Evolutionary conservation across 2,329 filamentous ascomycete genomes (phyloP).

Genomic region (Exophiala bonariae): DNA sequence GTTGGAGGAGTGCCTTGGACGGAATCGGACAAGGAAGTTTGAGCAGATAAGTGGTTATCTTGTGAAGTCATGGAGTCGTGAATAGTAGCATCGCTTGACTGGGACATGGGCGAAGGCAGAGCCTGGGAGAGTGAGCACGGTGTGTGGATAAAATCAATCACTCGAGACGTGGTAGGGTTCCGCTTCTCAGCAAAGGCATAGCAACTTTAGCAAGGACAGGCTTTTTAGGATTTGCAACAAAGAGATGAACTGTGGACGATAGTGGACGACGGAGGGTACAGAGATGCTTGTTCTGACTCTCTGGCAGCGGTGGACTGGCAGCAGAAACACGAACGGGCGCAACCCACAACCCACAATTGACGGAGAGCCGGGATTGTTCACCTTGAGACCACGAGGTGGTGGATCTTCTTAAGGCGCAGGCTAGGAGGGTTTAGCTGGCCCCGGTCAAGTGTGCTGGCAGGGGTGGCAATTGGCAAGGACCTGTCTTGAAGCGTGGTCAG

Average conservation of each 20-base stretch:
- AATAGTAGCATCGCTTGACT: slow-evolving; percentile 19
- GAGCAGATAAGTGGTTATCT: slow-evolving; percentile 14
- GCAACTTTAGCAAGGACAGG: slow-evolving; percentile 12
- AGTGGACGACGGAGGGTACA: slow-evolving; percentile 19
- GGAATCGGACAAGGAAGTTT: slow-evolving; percentile 12
- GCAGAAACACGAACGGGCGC: slow-evolving; percentile 17
- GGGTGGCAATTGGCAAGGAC: slow-evolving; percentile 1
- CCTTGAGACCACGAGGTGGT: slow-evolving; percentile 26
- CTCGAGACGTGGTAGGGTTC: slow-evolving; percentile 21
- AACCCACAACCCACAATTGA: slow-evolving; percentile 21
- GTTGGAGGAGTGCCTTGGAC: slow-evolving; percentile 11
- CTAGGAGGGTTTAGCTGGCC: slow-evolving; percentile 10
- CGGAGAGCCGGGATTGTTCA: slow-evolving; percentile 25
- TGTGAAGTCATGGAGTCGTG: slow-evolving; percentile 23
- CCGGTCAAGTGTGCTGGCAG: slow-evolving; percentile 17
- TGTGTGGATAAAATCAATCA: slow-evolving; percentile 22
- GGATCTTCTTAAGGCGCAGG: slow-evolving; percentile 22
- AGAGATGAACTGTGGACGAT: too few species aligned
- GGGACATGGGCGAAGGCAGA: slow-evolving; percentile 21
- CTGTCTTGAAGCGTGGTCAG: neutral
- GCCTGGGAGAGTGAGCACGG: slow-evolving; percentile 13
- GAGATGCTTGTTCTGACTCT: neutral
- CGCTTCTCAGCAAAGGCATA: slow-evolving; percentile 14
- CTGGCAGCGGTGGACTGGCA: slow-evolving; percentile 1
- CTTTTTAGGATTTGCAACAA: slow-evolving; percentile 1